phyloP scores from a whole-genome alignment of 2,329 filamentous ascomycete species.

The Alternaria sp. region DNA sequence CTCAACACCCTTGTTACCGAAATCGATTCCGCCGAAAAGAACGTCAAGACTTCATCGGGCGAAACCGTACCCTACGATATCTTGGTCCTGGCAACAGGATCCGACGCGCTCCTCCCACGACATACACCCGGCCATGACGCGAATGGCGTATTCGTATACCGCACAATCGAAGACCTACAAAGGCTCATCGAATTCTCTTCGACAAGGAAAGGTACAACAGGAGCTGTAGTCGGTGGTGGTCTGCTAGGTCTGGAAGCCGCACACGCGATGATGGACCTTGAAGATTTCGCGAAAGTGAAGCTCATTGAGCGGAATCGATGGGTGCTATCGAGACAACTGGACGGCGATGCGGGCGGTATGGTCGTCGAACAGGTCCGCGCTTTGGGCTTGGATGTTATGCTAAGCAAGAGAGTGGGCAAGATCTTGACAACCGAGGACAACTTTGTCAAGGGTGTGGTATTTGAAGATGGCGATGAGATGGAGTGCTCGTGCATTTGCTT shows the following conservation, averaged over 20 bases:
- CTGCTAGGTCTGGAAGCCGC: conserved; percentile 86
- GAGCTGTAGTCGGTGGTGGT: conserved; percentile 82
- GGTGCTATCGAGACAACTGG: conserved; percentile 82
- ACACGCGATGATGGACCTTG: conserved; percentile 88
- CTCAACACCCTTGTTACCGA: conserved; percentile 76
- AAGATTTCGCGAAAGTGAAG: conserved; percentile 74
- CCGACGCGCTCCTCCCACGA: conserved; percentile 75
- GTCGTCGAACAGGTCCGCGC: conserved; percentile 80
- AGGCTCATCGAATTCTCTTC: conserved; percentile 76
- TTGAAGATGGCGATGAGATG: conserved; percentile 80
- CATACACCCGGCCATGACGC: conserved; percentile 80
- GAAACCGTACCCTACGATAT: conserved; percentile 76
- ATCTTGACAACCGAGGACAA: conserved; percentile 73
- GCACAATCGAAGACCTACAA: conserved; percentile 82
- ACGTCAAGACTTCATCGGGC: conserved; percentile 73
- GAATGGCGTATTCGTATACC: conserved; percentile 85
- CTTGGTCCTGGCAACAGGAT: conserved; percentile 84
- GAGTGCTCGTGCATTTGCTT: conserved; percentile 85
- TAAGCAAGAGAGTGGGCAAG: conserved; percentile 75
- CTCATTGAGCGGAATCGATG: conserved; percentile 83
- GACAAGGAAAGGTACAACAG: conserved; percentile 69
- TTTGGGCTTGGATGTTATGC: conserved; percentile 80
- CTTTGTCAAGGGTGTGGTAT: conserved; percentile 73
- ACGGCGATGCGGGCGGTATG: conserved; percentile 78
- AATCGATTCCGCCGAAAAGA: conserved; percentile 69